Evolutionary conservation across 140 eudicot species (phyloP).

Genomic region (Ambrosia hybrid): DNA sequence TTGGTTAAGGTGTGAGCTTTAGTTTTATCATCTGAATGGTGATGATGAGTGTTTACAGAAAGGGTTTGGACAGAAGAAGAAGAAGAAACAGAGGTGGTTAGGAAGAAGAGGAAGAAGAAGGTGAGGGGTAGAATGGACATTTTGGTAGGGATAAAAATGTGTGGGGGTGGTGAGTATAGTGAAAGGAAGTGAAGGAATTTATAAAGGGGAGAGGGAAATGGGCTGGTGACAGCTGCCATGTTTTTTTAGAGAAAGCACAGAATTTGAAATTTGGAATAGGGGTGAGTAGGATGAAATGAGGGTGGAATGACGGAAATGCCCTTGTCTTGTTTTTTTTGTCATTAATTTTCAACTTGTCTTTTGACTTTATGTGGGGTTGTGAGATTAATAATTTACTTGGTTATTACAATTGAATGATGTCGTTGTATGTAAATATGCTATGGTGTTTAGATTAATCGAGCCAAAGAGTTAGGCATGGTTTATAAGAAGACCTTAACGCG

Average conservation of each 20-base stretch:
- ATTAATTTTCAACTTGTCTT: constrained; percentile 13
- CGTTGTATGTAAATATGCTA: too few relatives aligned
- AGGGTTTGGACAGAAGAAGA: too few relatives aligned
- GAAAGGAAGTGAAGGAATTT: constrained; percentile 22
- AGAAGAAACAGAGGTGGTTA: constrained; percentile 9
- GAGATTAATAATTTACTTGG: neutral
- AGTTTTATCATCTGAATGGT: too few relatives aligned
- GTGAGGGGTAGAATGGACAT: constrained; percentile 27
- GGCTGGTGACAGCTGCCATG: constrained; percentile 78
- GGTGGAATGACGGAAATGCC: constrained; percentile 16
- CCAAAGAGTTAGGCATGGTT: too few relatives aligned
- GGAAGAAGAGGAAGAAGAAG: constrained; percentile 1
- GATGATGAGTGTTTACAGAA: too few relatives aligned
- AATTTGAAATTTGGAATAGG: constrained; percentile 17
- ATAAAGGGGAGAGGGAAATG: constrained; percentile 39
- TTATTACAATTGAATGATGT: too few relatives aligned
- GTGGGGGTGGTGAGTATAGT: neutral
- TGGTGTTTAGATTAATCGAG: too few relatives aligned
- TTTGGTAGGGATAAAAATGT: constrained; percentile 21
- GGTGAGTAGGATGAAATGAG: neutral
- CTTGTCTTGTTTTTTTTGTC: neutral
- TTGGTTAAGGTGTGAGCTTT: constrained; percentile 15
- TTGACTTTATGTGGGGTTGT: constrained; percentile 3
- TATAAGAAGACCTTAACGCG: too few relatives aligned
- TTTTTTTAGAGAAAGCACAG: constrained; percentile 18